These are phyloP conservation scores for Gelatoporia subvermispora DNA, from an alignment of 768 basidiomycete species.

Conservation along the genomic window DNA sequence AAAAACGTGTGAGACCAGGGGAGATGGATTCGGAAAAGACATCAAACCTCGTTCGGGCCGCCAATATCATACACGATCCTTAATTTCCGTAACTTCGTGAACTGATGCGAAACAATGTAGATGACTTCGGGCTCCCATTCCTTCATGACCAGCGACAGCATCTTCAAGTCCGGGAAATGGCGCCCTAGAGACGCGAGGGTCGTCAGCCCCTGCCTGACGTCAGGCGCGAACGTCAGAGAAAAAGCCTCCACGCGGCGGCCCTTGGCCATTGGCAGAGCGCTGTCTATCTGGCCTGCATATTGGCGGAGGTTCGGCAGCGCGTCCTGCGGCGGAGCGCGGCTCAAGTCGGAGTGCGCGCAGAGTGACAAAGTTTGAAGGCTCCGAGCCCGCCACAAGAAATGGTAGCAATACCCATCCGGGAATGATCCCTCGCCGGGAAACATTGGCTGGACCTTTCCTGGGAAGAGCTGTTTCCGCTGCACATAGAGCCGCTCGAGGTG, in stretches of 20 bases:
- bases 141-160: constrained; percentile 28
- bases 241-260: constrained; percentile 9
- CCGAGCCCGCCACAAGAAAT: constrained; percentile 11
- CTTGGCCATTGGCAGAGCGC: constrained; percentile 1
- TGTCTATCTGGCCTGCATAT: constrained; percentile 5
- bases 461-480: constrained; percentile 11
- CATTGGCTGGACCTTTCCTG: constrained; percentile 2
- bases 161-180: constrained; percentile 27
- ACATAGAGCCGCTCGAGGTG: constrained; percentile 20
- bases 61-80: constrained; percentile 35
- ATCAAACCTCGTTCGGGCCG: constrained; percentile 35
- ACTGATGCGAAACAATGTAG: constrained; percentile 35
- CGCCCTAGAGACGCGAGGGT: constrained; percentile 13
- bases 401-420: constrained; percentile 15
- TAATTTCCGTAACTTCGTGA: constrained; percentile 31
- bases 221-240: constrained; percentile 1
- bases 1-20: not conserved
- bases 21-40: not conserved
- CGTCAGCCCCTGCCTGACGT: constrained; percentile 9
- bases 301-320: constrained; percentile 5
- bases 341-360: constrained; percentile 6
- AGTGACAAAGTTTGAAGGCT: constrained; percentile 12
- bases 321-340: constrained; percentile 5
- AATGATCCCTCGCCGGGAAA: constrained; percentile 14
- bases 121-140: constrained; percentile 45